Conservation (phyloP, 768 basidiomycete species). For the Lactarius psammicola region DNA sequence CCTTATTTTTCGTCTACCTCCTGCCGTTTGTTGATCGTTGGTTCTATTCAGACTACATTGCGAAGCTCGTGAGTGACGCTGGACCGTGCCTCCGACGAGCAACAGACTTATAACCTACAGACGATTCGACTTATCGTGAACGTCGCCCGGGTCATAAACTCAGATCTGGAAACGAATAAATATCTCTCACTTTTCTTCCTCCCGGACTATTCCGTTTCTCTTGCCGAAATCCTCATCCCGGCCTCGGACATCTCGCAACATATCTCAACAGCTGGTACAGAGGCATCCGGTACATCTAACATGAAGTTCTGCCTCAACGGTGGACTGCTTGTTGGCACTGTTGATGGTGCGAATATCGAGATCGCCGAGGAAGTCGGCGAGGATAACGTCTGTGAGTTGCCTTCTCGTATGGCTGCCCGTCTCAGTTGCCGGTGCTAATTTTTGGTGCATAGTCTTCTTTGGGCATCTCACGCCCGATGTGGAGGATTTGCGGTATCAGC, state of each 20-base stretch:
- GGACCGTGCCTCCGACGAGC: neutral
- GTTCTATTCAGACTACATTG: constrained; percentile 67
- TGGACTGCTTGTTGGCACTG: constrained; percentile 82
- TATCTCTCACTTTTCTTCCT: constrained; percentile 91
- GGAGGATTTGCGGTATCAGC: constrained; percentile 82
- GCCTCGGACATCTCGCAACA: constrained; percentile 94
- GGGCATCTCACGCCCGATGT: constrained; percentile 86
- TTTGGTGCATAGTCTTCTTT: constrained; percentile 66
- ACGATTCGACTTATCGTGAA: constrained; percentile 94
- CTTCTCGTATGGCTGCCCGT: neutral
- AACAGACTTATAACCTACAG: constrained; percentile 35
- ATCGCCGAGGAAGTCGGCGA: constrained; percentile 96
- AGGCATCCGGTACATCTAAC: constrained; percentile 79
- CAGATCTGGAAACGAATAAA: constrained; percentile 84
- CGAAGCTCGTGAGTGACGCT: constrained; percentile 63
- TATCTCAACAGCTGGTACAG: constrained; percentile 96
- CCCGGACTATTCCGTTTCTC: constrained; percentile 88
- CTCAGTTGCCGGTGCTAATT: constrained; percentile 5
- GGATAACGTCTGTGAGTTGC: constrained; percentile 79
- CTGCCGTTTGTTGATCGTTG: constrained; percentile 21
- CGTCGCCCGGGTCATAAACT: constrained; percentile 75
- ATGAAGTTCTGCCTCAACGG: constrained; percentile 93
- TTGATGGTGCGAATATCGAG: constrained; percentile 94
- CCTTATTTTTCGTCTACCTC: neutral
- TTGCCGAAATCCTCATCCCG: constrained; percentile 84